Evolutionary conservation across 73 alveolate species (phyloP).

Genomic region (Paramecium primaurelia): DNA sequence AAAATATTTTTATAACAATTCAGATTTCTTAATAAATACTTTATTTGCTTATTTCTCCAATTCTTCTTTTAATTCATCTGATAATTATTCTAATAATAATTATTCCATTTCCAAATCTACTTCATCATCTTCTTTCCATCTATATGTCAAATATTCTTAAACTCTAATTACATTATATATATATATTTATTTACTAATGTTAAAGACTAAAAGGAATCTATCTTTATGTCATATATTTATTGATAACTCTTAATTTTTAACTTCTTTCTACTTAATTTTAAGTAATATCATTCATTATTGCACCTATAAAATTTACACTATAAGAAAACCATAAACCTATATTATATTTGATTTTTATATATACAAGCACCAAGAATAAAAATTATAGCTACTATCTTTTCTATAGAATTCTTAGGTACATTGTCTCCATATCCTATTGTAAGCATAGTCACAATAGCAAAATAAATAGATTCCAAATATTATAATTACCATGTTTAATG

Average conservation of each 20-base stretch:
- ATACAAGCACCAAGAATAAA: constrained; percentile 47
- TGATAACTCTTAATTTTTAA: constrained; percentile 47
- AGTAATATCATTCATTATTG: constrained; percentile 30
- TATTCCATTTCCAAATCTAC: constrained; percentile 46
- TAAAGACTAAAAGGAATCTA: not conserved
- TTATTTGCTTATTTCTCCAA: constrained; percentile 44
- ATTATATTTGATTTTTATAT: not conserved
- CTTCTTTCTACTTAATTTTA: constrained; percentile 32
- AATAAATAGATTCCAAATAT: constrained; percentile 55
- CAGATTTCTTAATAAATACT: constrained; percentile 14
- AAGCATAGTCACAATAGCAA: constrained; percentile 59
- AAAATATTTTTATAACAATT: constrained; percentile 17
- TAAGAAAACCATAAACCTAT: constrained; percentile 44
- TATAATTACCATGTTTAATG: constrained; percentile 3
- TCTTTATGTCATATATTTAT: constrained; percentile 42
- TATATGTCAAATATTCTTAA: constrained; percentile 33
- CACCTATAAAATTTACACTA: constrained; percentile 42
- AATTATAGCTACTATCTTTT: not conserved
- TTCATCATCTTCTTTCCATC: constrained; percentile 62
- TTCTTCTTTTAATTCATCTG: constrained; percentile 53
- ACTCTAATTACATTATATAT: not conserved
- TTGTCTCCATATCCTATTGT: constrained; percentile 60
- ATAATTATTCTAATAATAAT: constrained; percentile 28
- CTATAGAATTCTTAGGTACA: constrained; percentile 44
- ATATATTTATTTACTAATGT: not conserved